These are phyloP conservation scores for Protomyces pachydermus DNA, from an alignment of 1,139 yeast genomes.

Conservation along the genomic window DNA sequence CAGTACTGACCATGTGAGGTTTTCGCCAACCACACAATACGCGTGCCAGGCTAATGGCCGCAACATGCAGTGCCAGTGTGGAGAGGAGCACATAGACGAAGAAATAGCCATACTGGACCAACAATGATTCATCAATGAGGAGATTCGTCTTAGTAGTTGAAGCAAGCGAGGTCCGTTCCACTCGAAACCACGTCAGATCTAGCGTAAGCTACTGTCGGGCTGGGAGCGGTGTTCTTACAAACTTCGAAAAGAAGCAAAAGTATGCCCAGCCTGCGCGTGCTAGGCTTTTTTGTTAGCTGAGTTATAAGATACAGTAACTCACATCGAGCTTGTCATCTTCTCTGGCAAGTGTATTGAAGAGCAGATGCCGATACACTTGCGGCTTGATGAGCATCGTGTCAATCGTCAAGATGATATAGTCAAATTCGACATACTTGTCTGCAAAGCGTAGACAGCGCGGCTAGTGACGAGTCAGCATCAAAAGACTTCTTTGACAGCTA, in stretches of 20 bases:
- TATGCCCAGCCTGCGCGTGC: slow-evolving; percentile 45
- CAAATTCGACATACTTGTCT: slow-evolving; percentile 89
- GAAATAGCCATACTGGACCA: slow-evolving; percentile 63
- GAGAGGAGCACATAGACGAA: slow-evolving; percentile 59
- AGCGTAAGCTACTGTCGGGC: not conserved
- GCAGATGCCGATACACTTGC: slow-evolving; percentile 84
- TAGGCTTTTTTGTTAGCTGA: not conserved
- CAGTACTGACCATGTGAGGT: slow-evolving; percentile 50
- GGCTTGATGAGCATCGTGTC: slow-evolving; percentile 79
- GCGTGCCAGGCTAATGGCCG: slow-evolving; percentile 46
- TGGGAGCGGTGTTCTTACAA: not conserved
- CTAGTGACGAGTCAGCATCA: slow-evolving; percentile 1
- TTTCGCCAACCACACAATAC: slow-evolving; percentile 41
- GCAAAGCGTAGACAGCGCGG: slow-evolving; percentile 65
- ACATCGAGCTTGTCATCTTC: slow-evolving; percentile 15
- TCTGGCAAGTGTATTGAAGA: slow-evolving; percentile 60
- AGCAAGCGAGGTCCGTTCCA: slow-evolving; percentile 51
- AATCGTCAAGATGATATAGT: slow-evolving; percentile 72
- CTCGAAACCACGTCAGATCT: slow-evolving; percentile 85
- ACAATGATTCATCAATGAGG: slow-evolving; percentile 47
- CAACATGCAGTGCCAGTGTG: slow-evolving; percentile 50
- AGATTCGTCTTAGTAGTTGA: slow-evolving; percentile 6
- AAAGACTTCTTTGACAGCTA: not conserved
- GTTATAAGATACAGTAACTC: slow-evolving; percentile 30
- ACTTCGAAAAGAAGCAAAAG: slow-evolving; percentile 80